These are phyloP conservation scores for Colletotrichum gloeosporioides DNA, from an alignment of 2,329 filamentous ascomycete genomes.

Conservation along the genomic window DNA sequence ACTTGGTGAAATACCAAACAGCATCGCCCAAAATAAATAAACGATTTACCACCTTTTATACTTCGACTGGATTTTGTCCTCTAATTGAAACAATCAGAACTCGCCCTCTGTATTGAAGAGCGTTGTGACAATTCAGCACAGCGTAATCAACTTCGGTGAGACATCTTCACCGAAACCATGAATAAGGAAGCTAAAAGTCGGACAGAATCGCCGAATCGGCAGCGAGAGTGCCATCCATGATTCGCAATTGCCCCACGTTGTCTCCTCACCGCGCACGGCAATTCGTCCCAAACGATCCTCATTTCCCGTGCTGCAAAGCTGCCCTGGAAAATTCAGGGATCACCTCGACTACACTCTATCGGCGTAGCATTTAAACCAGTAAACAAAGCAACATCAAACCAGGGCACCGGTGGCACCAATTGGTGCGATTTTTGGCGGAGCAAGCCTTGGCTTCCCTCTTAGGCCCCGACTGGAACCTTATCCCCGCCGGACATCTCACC, in stretches of 20 bases:
- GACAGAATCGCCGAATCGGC: background rate
- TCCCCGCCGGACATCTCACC: background rate
- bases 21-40: background rate
- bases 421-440: background rate
- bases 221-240: background rate
- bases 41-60: background rate
- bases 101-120: background rate
- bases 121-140: background rate
- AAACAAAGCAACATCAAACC: background rate
- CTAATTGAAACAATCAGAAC: background rate
- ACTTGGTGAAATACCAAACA: background rate
- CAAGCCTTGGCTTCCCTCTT: background rate
- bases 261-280: background rate
- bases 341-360: background rate
- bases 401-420: background rate
- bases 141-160: background rate
- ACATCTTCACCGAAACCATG: background rate
- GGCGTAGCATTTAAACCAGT: background rate
- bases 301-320: background rate
- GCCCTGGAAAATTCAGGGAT: background rate
- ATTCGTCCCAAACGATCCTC: background rate
- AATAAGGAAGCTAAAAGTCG: background rate
- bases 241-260: slow-evolving; percentile 4
- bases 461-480: background rate
- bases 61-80: rapidly evolving